Evolutionary conservation across 148 eudicot species (phyloP).

Genomic region (Nepenthes gracilis): DNA sequence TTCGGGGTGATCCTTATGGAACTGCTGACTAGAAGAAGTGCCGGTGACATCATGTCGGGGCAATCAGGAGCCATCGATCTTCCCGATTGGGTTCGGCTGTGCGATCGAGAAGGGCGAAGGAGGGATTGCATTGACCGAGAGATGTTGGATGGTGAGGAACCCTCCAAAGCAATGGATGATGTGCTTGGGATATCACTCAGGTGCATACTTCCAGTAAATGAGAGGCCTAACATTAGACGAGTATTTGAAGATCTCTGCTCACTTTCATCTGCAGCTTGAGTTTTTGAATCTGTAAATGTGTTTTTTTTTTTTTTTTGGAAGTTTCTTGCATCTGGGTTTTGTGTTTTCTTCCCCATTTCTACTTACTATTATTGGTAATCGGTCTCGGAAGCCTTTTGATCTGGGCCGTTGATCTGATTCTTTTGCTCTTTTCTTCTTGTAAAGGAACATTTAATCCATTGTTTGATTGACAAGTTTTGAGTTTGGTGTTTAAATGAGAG

Average conservation of each 20-base stretch:
- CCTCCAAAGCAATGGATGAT: slow-evolving; percentile 64
- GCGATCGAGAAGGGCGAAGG: slow-evolving; percentile 77
- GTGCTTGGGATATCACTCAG: slow-evolving; percentile 67
- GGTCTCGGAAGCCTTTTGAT: background rate
- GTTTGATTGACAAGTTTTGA: background rate
- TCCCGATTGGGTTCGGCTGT: slow-evolving; percentile 88
- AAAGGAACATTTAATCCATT: slow-evolving; percentile 1
- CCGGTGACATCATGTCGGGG: slow-evolving; percentile 96
- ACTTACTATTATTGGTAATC: background rate
- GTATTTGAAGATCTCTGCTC: slow-evolving; percentile 57
- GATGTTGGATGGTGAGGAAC: slow-evolving; percentile 62
- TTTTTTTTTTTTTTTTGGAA: background rate
- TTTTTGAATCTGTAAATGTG: background rate
- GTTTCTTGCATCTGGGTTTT: background rate
- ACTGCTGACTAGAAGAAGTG: slow-evolving; percentile 81
- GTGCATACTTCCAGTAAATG: slow-evolving; percentile 89
- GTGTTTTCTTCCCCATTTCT: background rate
- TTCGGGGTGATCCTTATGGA: slow-evolving; percentile 92
- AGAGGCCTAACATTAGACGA: slow-evolving; percentile 81
- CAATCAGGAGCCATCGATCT: slow-evolving; percentile 93
- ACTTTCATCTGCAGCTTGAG: slow-evolving; percentile 9
- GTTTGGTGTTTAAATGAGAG: background rate
- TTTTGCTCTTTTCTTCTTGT: background rate
- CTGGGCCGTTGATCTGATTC: background rate
- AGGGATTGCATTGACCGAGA: slow-evolving; percentile 83